Base-by-base conservation (phyloP, 2,329 filamentous ascomycete species). In the Trichoderma arundinaceum region DNA sequence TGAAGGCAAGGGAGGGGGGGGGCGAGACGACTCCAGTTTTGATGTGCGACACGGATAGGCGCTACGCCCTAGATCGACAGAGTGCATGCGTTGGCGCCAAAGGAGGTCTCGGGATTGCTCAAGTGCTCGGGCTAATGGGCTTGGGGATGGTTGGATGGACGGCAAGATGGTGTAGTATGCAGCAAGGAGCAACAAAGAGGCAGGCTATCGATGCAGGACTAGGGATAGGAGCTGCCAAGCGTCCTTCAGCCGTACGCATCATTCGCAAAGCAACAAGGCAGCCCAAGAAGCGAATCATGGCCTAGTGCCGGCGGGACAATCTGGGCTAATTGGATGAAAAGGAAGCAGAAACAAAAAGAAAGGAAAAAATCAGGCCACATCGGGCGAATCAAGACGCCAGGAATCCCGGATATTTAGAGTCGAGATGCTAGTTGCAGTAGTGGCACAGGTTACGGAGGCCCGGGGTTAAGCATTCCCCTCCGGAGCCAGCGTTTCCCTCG, bases 31-130 rank as follows among this genome's bases (percentile, higher is more conserved):
- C 58, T 61, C 58, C 58, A 61, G 58, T 61, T 61, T 61, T 61
- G 58, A 61, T 61, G 58, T 52, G 58, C 58, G 38, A 61, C 58
- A 61, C 58, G 58, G 58, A 61, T 61, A 43, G 58, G 58, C 54
- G 41, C 58, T 61, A 61, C 58, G 58, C 58, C 58, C 43, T 61
- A 61, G 58, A 61, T 61, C 58, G 58, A 61, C 58, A 61, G 58
- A 61, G 58, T 61, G 58, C 58, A 61, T 61, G 58, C 58, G 58
- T 61, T 61, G 58, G 58, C 58, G 58, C 58, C 58, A 52, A 52
- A 52, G 28, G 48, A 61, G 48, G 58, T 61, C 58, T 61, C 58
- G 58, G 58, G 58, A 61, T 61, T 61, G 48, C 48, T 61, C 46
- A 52, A 43, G 46, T 19, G 44, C 32, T 38, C 35, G 57, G 57